Evolutionary conservation across 139 green algal species (phyloP).

Genomic region (Picochlorum costavermella): DNA sequence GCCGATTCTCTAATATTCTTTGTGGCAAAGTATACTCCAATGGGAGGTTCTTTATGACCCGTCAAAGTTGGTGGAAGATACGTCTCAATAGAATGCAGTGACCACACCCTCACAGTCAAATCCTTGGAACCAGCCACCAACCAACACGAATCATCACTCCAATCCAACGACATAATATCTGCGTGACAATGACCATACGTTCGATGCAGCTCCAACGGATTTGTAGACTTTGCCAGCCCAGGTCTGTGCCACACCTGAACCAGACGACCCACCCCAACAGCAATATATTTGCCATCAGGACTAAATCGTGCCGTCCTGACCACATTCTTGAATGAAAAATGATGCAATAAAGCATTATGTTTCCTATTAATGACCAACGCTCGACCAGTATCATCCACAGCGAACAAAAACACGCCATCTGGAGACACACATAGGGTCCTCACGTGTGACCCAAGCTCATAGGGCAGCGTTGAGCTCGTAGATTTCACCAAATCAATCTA

Average conservation of each 20-base stretch:
- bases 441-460: slow-evolving; percentile 74
- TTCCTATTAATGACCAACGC: slow-evolving; percentile 69
- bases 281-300: slow-evolving; percentile 80
- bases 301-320: slow-evolving; percentile 75
- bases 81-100: slow-evolving; percentile 65
- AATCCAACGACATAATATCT: slow-evolving; percentile 81
- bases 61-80: slow-evolving; percentile 68
- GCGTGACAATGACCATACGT: slow-evolving; percentile 75
- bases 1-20: slow-evolving; percentile 27
- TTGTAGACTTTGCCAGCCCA: slow-evolving; percentile 64
- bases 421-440: slow-evolving; percentile 66
- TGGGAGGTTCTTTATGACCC: slow-evolving; percentile 70
- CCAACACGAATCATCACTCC: slow-evolving; percentile 64
- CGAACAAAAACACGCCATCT: slow-evolving; percentile 73
- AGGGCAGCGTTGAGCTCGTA: slow-evolving; percentile 65
- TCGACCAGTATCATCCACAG: slow-evolving; percentile 73
- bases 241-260: slow-evolving; percentile 89
- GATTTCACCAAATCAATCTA: slow-evolving; percentile 69
- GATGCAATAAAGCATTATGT: slow-evolving; percentile 75
- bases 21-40: slow-evolving; percentile 66
- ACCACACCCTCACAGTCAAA: slow-evolving; percentile 69
- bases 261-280: slow-evolving; percentile 70
- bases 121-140: slow-evolving; percentile 77
- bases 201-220: slow-evolving; percentile 83
- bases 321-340: slow-evolving; percentile 81